Percentiles rank a stretch among this genome's conserved stretches.
phyloP scores from a whole-genome alignment of 805 yeast species.

The Candida yuanshanica region DNA sequence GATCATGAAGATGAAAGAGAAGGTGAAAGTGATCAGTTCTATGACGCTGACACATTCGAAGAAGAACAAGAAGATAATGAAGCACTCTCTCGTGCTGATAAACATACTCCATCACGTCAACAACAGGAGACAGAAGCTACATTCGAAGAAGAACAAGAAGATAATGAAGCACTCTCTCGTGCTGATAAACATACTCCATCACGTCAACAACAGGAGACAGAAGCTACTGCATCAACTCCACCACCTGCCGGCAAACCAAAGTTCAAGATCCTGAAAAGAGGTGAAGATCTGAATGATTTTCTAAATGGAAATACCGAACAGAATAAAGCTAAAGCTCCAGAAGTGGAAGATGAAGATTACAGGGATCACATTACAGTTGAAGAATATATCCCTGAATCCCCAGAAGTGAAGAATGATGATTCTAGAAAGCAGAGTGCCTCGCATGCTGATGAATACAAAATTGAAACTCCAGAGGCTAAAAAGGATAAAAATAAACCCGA shows the following conservation, averaged over 20 bases:
- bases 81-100: background rate
- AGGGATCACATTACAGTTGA: conserved; percentile 1
- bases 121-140: background rate
- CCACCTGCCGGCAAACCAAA: conserved; percentile 9
- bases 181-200: background rate
- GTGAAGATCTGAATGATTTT: conserved; percentile 26
- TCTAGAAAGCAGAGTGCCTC: too few relatives aligned
- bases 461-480: too few relatives aligned
- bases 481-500: too few relatives aligned
- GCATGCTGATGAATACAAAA: too few relatives aligned
- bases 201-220: background rate
- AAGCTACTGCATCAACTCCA: background rate
- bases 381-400: background rate
- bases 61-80: conserved; percentile 1
- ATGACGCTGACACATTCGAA: too few relatives aligned
- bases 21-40: conserved; percentile 6
- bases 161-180: background rate
- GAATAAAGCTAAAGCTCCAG: background rate
- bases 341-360: conserved; percentile 9
- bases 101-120: background rate
- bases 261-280: conserved; percentile 31
- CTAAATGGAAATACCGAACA: conserved; percentile 1
- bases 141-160: conserved; percentile 1
- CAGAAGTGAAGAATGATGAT: too few relatives aligned
- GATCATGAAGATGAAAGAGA: conserved; percentile 12